Percentiles rank a stretch among this genome's conserved stretches.
Conservation (phyloP, 805 yeast genomes). For the Saccharomycopsis malanga region DNA sequence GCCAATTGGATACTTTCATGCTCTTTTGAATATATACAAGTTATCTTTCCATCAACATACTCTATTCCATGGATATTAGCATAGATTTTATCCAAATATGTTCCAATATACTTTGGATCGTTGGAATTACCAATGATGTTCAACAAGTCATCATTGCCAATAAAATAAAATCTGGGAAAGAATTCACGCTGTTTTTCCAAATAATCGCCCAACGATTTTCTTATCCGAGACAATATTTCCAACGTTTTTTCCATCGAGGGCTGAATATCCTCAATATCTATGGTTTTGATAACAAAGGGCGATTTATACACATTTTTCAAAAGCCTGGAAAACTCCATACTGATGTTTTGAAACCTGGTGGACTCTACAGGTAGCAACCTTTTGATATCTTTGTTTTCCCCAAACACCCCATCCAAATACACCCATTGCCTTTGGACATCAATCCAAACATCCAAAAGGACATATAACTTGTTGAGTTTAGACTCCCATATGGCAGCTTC, state of each 20-base stretch:
- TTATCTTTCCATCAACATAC: conserved; percentile 32
- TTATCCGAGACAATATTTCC: conserved; percentile 51
- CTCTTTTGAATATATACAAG: conserved; percentile 52
- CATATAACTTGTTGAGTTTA: conserved; percentile 43
- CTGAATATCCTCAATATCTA: conserved; percentile 43
- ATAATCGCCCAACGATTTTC: conserved; percentile 65
- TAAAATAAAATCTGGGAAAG: conserved; percentile 77
- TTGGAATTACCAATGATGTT: conserved; percentile 68
- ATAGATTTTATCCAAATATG: conserved; percentile 66
- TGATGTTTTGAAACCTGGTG: conserved; percentile 53
- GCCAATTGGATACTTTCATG: conserved; percentile 48
- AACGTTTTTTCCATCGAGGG: conserved; percentile 40
- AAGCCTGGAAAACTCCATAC: conserved; percentile 51
- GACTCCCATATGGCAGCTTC: conserved; percentile 49
- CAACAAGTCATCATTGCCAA: conserved; percentile 85
- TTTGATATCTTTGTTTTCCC: conserved; percentile 48
- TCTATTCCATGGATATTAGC: conserved; percentile 47
- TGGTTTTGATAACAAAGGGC: conserved; percentile 48
- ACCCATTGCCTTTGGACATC: conserved; percentile 89
- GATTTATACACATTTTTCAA: conserved; percentile 44
- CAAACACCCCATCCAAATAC: conserved; percentile 74
- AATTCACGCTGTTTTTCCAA: conserved; percentile 70
- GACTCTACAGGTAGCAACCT: conserved; percentile 65
- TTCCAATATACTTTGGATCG: conserved; percentile 41
- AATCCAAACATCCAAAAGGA: conserved; percentile 61